Evolutionary conservation across 2,329 filamentous ascomycete species (phyloP), one percentile per base, ranked within the genome.

Genomic region (Rutstroemia sp.): DNA sequence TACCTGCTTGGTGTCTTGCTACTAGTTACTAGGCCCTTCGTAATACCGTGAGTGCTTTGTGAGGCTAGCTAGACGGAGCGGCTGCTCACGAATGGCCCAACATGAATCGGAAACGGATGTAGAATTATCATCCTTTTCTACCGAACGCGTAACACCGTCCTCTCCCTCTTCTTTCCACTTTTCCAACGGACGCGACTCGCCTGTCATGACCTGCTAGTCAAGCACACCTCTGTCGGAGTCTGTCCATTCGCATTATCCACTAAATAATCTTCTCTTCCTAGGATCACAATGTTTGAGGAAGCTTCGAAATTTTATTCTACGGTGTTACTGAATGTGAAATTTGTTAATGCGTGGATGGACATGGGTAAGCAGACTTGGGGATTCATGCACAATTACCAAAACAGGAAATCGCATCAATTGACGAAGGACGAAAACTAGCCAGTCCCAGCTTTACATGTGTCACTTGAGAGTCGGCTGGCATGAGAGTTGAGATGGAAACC

Each of bases 261-360:
- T n/a, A 42, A n/a, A 42, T 9, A 42, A 42, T 42, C 39, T 42
- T 42, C 19, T 8, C 39, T 34, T 8, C 14, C 39, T 19, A 17
- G 39, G 16, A 42, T 42, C 6, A n/a, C 17, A 42, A 9, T 10
- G 14, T 34, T 34, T 14, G 12, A 10, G 30, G 12, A 34, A 34
- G 10, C 30, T 34, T 34, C 30, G 30, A 14, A n/a, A 14, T 42
- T 42, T 17, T 42, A 12, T 30, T 23, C 48, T 54, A 48, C 17
- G 23, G 7, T n/a, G 25, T 41, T 39, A 38, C 42, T 44, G 51
- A 48, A 17, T 23, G 38, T 54, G 34, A 49, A 45, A 42, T 54
- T 45, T n/a, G 34, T 41, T 48, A 17, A 54, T 54, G 51, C 51
- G 51, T 48, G n/a, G 12, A 14, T n/a, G 51, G 25, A 42, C 51